Percentiles rank a stretch among this genome's conserved stretches.
Conservation (phyloP, 2,329 filamentous ascomycete genomes). For the Arthrobotrys musiformis region DNA sequence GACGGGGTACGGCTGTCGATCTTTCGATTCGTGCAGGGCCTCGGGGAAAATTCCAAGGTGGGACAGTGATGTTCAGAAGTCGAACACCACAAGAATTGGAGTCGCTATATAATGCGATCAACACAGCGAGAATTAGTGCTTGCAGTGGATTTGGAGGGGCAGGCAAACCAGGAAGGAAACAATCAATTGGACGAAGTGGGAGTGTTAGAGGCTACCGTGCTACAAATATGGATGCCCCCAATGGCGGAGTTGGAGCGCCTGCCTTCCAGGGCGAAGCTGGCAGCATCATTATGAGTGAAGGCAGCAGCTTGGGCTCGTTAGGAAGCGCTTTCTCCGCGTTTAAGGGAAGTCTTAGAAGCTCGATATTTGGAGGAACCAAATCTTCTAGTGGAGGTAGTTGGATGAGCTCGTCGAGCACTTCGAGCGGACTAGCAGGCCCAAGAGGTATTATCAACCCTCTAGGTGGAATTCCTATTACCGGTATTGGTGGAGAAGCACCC, state of each 20-base stretch:
- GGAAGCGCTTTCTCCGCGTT: constrained; percentile 76
- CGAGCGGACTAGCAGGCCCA: constrained; percentile 43
- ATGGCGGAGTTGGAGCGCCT: background rate
- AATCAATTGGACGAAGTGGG: constrained; percentile 65
- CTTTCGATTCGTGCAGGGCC: constrained; percentile 92
- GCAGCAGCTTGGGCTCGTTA: constrained; percentile 71
- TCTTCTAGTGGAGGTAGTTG: constrained; percentile 50
- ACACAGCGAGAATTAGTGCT: constrained; percentile 88
- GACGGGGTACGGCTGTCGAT: constrained; percentile 90
- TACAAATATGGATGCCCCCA: constrained; percentile 37
- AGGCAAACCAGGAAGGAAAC: constrained; percentile 61
- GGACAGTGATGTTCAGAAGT: constrained; percentile 81
- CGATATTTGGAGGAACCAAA: constrained; percentile 50
- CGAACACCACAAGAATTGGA: constrained; percentile 80
- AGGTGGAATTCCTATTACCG: constrained; percentile 54
- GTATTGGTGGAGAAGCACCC: constrained; percentile 52
- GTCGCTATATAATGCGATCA: constrained; percentile 84
- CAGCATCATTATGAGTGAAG: constrained; percentile 64
- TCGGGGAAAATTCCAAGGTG: constrained; percentile 74
- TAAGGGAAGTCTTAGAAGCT: constrained; percentile 63
- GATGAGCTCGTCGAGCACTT: constrained; percentile 53
- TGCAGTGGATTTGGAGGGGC: constrained; percentile 64
- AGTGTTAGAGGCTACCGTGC: constrained; percentile 50
- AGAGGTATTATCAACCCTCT: constrained; percentile 54
- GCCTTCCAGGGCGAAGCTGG: constrained; percentile 58